Evolutionary conservation across 1,284 basidiomycete genomes (phyloP), one percentile per base, ranked within the genome.

Genomic region (Ustilago crameri): DNA sequence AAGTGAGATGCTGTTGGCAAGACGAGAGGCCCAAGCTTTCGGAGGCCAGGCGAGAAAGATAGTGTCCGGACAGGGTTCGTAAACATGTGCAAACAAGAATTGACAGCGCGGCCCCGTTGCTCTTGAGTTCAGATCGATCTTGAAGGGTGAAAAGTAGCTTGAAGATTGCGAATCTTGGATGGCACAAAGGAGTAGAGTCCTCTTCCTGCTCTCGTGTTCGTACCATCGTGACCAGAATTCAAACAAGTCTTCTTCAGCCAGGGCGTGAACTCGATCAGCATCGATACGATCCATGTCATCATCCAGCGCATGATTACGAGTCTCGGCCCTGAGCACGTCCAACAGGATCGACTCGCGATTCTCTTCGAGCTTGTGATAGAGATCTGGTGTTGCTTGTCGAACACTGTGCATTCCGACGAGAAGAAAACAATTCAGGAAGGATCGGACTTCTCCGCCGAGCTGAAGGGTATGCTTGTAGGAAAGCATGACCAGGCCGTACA

Each of bases 151-250:
- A 26, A 62, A 71, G 40, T 56, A 62, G 59, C 45, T 26, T 8
- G 62, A 51, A 5, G 58, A 48, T 47, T 71, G 68, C 17, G 68
- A 71, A 42, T 71, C 68, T 3, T 53, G n/a, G 15, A 71, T 71
- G 12, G 59, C 68, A 30, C 54, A 49, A 7, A 62, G 18, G 3
- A 71, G 47, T 17, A 66, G 41, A 9, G 63, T 58, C 8, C 68
- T 38, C 24, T 71, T 71, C 15, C 55, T 46, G 40, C 63, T 66
- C 35, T 71, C 68, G 42, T 66, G 58, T 32, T 52, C 53, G 44
- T 71, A 71, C 62, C 62, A 71, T 2, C 42, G 53, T 15, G 51
- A 43, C 62, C 58, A 66, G 2, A 54, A 40, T 22, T 20, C 7
- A 30, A 54, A 55, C 8, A 71, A 55, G 2, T 51, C 51, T 40